These are phyloP conservation scores for Austroboletus niveus DNA, from an alignment of 1,284 basidiomycete species.

Conservation along the genomic window DNA sequence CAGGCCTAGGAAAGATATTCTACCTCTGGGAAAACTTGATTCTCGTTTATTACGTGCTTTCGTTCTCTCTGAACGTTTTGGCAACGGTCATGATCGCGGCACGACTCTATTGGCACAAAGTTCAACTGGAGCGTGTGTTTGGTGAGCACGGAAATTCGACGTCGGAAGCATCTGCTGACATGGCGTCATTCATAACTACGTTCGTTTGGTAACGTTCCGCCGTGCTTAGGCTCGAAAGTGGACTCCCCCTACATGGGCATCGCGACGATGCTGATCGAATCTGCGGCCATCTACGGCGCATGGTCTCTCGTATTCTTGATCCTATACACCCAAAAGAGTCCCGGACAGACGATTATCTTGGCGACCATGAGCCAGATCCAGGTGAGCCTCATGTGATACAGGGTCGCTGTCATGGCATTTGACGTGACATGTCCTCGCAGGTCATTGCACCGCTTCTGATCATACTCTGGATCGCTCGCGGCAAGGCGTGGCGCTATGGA, in stretches of 20 bases:
- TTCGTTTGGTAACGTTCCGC: background rate
- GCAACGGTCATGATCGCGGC: constrained; percentile 37
- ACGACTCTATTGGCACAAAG: constrained; percentile 35
- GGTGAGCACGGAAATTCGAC: constrained; percentile 20
- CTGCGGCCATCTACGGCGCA: constrained; percentile 26
- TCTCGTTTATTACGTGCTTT: constrained; percentile 33
- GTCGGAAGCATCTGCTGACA: constrained; percentile 1
- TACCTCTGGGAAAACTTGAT: constrained; percentile 22
- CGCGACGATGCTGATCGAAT: constrained; percentile 27
- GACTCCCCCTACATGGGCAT: constrained; percentile 26
- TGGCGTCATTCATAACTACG: background rate
- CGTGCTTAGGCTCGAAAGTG: constrained; percentile 10
- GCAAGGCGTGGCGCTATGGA: constrained; percentile 16
- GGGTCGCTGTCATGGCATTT: background rate
- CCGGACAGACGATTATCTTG: constrained; percentile 28
- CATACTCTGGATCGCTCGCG: constrained; percentile 25
- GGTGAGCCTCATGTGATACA: constrained; percentile 12
- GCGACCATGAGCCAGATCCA: constrained; percentile 30
- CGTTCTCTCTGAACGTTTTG: constrained; percentile 38
- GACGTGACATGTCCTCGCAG: constrained; percentile 2
- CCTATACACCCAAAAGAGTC: constrained; percentile 18
- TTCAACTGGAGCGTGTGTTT: constrained; percentile 25
- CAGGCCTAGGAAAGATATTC: constrained; percentile 16
- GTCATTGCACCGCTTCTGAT: constrained; percentile 29
- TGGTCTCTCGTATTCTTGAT: constrained; percentile 30